Percentiles rank a stretch among this genome's conserved stretches.
These are phyloP conservation scores for Chimonanthus praecox DNA, from an alignment of 164 flowering plant genomes.

Conservation along the genomic window DNA sequence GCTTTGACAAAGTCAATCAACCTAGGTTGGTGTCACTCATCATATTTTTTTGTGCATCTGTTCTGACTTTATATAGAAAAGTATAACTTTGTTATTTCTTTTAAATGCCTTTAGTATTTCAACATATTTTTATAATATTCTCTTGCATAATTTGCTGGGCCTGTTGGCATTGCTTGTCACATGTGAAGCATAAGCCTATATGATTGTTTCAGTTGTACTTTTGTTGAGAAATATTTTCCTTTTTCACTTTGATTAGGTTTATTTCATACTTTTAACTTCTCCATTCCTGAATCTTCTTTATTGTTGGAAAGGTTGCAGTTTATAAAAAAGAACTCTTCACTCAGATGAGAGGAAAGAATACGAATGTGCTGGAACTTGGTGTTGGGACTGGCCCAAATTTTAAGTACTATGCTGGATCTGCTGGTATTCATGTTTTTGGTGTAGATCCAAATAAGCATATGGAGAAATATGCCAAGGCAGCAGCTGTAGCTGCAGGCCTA, in stretches of 20 bases:
- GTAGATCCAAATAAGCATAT: slow-evolving; percentile 74
- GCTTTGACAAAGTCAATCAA: background rate
- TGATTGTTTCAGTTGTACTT: background rate
- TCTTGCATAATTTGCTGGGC: background rate
- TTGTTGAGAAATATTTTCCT: background rate
- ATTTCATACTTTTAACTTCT: background rate
- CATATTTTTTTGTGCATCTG: background rate
- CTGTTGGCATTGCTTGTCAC: background rate
- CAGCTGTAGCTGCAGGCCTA: slow-evolving; percentile 66
- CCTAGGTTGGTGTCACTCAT: background rate
- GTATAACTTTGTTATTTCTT: background rate
- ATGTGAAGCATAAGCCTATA: background rate
- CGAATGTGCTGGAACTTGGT: slow-evolving; percentile 76
- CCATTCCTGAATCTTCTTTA: background rate
- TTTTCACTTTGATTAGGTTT: background rate
- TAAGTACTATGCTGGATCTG: slow-evolving; percentile 57
- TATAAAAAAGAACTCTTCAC: slow-evolving; percentile 59
- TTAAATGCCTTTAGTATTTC: too few relatives aligned
- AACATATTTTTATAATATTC: too few relatives aligned
- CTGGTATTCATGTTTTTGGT: slow-evolving; percentile 46
- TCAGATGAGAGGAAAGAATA: slow-evolving; percentile 50
- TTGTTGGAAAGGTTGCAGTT: slow-evolving; percentile 54
- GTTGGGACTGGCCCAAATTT: slow-evolving; percentile 92
- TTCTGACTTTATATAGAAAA: background rate
- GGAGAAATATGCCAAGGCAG: slow-evolving; percentile 76